Evolutionary conservation across 176 grass and related monocot genomes (phyloP).

Genomic region (Elymus sibiricus): DNA sequence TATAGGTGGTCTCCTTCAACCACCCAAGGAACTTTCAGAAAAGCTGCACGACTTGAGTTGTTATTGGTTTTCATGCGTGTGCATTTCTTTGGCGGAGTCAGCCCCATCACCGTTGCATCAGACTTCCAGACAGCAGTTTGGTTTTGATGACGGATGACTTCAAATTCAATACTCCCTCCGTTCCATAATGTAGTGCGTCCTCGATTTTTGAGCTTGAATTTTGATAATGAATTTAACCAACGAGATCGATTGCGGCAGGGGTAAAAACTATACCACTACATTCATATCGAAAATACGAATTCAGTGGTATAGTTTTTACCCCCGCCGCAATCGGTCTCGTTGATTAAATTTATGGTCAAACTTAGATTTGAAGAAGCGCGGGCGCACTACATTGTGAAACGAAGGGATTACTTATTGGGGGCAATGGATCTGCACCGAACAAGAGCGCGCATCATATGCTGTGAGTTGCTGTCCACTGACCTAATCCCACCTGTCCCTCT

Average conservation of each 20-base stretch:
- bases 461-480: conserved; percentile 8
- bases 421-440: conserved; percentile 34
- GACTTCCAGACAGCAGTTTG: not conserved
- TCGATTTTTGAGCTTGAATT: too few relatives aligned
- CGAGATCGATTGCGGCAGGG: too few relatives aligned
- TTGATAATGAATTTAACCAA: too few relatives aligned
- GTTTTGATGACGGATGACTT: not conserved
- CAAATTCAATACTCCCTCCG: conserved; percentile 13
- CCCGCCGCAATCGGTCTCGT: too few relatives aligned
- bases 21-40: not conserved
- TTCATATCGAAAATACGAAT: too few relatives aligned
- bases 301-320: too few relatives aligned
- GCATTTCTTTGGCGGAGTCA: not conserved
- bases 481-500: conserved; percentile 27
- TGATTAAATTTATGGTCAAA: too few relatives aligned
- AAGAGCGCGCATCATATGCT: not conserved
- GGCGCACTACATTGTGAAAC: too few relatives aligned
- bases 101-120: conserved; percentile 10
- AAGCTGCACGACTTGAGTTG: not conserved
- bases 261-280: too few relatives aligned
- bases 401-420: too few relatives aligned
- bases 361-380: too few relatives aligned
- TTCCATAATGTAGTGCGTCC: too few relatives aligned
- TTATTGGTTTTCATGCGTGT: not conserved
- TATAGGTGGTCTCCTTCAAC: not conserved